Percentiles rank a stretch among this genome's conserved stretches.
Evolutionary conservation across 768 basidiomycete genomes (phyloP).

Genomic region (Strobilomyces echinocephalus): DNA sequence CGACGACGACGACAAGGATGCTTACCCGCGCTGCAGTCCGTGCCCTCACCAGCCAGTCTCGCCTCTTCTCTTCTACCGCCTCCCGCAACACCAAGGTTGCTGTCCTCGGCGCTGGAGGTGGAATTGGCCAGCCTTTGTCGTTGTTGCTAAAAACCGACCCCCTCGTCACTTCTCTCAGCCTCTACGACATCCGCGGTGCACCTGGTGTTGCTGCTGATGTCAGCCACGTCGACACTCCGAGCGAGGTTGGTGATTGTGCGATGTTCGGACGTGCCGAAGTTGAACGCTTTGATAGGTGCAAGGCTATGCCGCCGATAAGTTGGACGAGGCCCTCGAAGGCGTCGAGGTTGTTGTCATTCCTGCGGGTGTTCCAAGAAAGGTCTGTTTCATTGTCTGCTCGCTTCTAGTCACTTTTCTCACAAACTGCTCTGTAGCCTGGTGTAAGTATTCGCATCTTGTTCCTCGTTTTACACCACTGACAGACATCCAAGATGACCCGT

Average conservation of each 20-base stretch:
- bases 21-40: conserved; percentile 61
- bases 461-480: conserved; percentile 22
- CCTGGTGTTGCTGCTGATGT: conserved; percentile 94
- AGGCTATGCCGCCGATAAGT: conserved; percentile 79
- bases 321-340: conserved; percentile 86
- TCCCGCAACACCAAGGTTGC: conserved; percentile 81
- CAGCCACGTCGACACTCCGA: conserved; percentile 86
- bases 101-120: conserved; percentile 97
- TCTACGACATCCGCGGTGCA: conserved; percentile 36
- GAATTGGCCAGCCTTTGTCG: conserved; percentile 96
- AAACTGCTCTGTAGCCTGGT: conserved; percentile 56
- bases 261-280: neutral
- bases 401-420: conserved; percentile 19
- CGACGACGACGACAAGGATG: conserved; percentile 44
- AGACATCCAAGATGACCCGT: conserved; percentile 77
- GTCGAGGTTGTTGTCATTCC: conserved; percentile 94
- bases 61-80: conserved; percentile 73
- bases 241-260: conserved; percentile 54
- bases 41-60: conserved; percentile 48
- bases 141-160: conserved; percentile 86
- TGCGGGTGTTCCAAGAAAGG: conserved; percentile 98
- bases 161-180: conserved; percentile 74
- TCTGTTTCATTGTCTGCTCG: conserved; percentile 30
- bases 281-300: conserved; percentile 49
- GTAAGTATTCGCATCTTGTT: conserved; percentile 46